These are phyloP conservation scores for Pelargonium citronellum DNA, from an alignment of 441 rosid species.

Conservation along the genomic window DNA sequence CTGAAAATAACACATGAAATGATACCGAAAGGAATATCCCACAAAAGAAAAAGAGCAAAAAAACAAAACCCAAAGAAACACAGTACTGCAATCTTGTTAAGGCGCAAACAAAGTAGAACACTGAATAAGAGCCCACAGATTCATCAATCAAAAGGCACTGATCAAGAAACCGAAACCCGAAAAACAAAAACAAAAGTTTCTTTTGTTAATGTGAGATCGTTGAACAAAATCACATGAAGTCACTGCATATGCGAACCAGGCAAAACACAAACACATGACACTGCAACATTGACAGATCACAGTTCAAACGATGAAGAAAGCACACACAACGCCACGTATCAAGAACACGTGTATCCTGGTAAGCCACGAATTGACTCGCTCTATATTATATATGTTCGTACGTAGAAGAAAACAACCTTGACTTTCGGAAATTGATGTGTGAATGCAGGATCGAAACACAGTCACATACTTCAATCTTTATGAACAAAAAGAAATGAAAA, in stretches of 20 bases:
- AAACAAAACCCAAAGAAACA: neutral
- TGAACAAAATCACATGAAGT: neutral
- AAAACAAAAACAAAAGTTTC: neutral
- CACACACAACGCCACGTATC: constrained; percentile 17
- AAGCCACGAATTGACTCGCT: constrained; percentile 22
- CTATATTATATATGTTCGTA: neutral
- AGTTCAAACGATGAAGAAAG: neutral
- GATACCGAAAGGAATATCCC: neutral
- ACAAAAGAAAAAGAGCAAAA: neutral
- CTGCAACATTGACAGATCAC: neutral
- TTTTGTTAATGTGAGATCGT: neutral
- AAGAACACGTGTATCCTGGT: constrained; percentile 26
- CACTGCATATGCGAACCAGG: neutral
- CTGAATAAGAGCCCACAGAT: neutral
- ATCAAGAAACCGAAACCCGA: too few species aligned
- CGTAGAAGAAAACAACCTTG: neutral
- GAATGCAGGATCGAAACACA: neutral
- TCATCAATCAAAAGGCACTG: neutral
- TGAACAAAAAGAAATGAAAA: neutral
- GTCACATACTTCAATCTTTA: neutral
- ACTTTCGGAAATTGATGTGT: constrained; percentile 18
- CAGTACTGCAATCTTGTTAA: neutral
- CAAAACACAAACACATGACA: neutral
- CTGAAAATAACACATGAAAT: constrained; percentile 6
- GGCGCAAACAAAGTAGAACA: neutral